A percentile compares a stretch with the other conserved stretches of the same genome.
Conservation (phyloP, 2,329 filamentous ascomycete genomes). For the Ascochyta pisi region DNA sequence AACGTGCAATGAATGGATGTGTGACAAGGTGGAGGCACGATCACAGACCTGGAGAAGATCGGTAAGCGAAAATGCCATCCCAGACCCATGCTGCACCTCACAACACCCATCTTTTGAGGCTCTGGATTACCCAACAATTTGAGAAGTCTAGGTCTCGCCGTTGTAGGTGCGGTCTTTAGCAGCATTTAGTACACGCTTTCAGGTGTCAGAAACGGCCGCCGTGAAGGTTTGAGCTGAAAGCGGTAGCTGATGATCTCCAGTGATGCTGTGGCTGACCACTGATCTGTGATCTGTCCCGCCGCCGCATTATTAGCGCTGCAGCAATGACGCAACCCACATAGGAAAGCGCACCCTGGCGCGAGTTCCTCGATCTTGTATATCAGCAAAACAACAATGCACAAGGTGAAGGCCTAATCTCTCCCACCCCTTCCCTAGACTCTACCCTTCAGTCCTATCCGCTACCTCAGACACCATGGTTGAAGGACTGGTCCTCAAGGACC, state of each 20-base stretch:
- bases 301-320: conserved; percentile 13
- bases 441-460: not conserved
- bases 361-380: conserved; percentile 7
- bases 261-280: conserved; percentile 22
- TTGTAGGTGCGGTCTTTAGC: not conserved
- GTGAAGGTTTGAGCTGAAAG: conserved; percentile 8
- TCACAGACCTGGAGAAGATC: conserved; percentile 17
- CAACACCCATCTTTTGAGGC: conserved; percentile 3
- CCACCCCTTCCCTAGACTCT: not conserved
- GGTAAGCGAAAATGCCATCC: conserved; percentile 25
- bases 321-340: conserved; percentile 27
- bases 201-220: conserved; percentile 1
- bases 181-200: conserved; percentile 2
- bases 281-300: conserved; percentile 20
- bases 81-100: conserved; percentile 12
- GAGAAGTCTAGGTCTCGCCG: not conserved
- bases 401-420: not conserved
- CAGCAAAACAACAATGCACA: conserved; percentile 15
- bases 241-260: conserved; percentile 9
- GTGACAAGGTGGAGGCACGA: conserved; percentile 3
- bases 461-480: conserved; percentile 28
- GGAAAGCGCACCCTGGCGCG: conserved; percentile 12
- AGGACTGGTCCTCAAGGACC: conserved; percentile 46
- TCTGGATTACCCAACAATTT: not conserved
- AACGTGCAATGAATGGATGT: conserved; percentile 5